Evolutionary conservation across 2,329 filamentous ascomycete species (phyloP), one percentile per base, ranked within the genome.

Genomic region (Exophiala mesophila): DNA sequence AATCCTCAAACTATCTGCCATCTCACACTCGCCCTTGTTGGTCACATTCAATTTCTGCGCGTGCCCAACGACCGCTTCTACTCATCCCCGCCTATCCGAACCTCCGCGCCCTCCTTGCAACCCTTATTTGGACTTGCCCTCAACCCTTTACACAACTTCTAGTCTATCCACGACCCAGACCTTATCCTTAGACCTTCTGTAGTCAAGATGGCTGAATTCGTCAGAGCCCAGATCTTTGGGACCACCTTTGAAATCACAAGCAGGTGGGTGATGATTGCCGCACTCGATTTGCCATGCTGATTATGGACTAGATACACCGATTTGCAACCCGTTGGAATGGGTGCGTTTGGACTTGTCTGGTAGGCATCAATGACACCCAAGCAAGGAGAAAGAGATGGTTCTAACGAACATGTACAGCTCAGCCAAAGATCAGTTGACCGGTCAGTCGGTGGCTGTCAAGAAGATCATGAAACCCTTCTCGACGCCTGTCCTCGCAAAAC

Each of bases 401-500:
- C n/a, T n/a, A n/a, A n/a, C n/a, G n/a, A n/a, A n/a, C n/a, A n/a
- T 40, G 28, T 51, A 57, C 64, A 97, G 90, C 70, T 97, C 92
- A 53, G 92, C 92, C 45, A 90, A 88, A 70, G 92, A 98, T 67
- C 89, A 97, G 73, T 88, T 98, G 68, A 97, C 92, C 47, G 86
- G 80, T 65, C 89, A 96, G 68, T 88, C 89, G 68, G 92, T 98
- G 49, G 92, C 92, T 46, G 89, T 98, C 64, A 98, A 98, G 79
- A 98, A 98, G 80, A 98, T 98, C 63, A 97, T 98, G 90, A 98
- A 97, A 75, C 92, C 92, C 7, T 98, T 98, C 71, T 96, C 89
- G 76, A 98, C 92, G n/a, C 89, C 92, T 1, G 92, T 98, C 45
- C 76, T 98, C 35, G 92, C 92, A 45, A 98, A 98, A 75, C 80